Evolutionary conservation across 257 asterid species (phyloP), one percentile per base, ranked within the genome.

Genomic region (Solanum pimpinellifolium): DNA sequence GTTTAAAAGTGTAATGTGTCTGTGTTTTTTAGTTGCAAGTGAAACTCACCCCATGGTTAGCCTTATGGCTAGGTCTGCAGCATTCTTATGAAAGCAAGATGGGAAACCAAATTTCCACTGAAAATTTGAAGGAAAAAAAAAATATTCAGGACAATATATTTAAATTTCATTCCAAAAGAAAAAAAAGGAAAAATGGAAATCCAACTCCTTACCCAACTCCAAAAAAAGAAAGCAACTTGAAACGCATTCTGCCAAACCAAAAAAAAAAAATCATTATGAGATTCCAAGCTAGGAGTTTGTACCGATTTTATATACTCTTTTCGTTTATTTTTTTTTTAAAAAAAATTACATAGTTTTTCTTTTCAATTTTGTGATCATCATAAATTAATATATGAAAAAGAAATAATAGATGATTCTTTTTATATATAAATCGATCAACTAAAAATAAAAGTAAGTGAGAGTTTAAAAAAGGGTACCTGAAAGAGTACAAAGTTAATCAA

Each of bases 31-130:
- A 4, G 35, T 33, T 23, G 46, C 11, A 1, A 35, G 15, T 75
- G 20, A 80, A 60, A 87, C 88, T 80, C 73, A 87, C 88, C 88
- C 88, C 88, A 87, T 87, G 39, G 86, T 56, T 52, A 87, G 78
- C 82, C 86, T 87, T 56, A 87, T 87, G 81, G 74, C 70, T 87
- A 87, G 72, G 31, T 87, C 88, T 44, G 85, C 86, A 25, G 31
- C 31, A 41, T 62, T 60, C 70, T 10, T 13, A 77, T 87, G 86
- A 85, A 87, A 87, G 86, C 88, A 87, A 80, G 88, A 78, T 35
- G 77, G 35, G 18, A 62, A 65, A 18, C 73, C 83, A 87, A 77
- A 87, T 81, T 87, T 82, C 72, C 52, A 78, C 88, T 80, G 86
- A 59, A 74, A 35, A 15, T 47, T 42, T 37, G 2, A 56, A 46